Evolutionary conservation across 1,139 yeast species (phyloP).

Genomic region (Yamadazyma mexicana): DNA sequence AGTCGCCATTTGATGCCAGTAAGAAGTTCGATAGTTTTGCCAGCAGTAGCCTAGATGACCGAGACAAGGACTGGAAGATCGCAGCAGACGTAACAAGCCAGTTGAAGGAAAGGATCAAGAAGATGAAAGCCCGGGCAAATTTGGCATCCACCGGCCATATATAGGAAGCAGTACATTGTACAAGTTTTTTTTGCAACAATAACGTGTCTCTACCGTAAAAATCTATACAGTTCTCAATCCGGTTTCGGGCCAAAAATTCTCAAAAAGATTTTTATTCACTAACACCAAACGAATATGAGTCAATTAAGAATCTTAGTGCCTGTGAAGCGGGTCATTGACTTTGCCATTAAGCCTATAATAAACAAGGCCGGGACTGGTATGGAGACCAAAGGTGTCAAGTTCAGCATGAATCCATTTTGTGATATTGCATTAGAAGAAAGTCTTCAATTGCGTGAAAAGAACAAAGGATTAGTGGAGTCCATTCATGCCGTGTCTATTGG

Average conservation of each 20-base stretch:
- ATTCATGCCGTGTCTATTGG: slow-evolving; percentile 95
- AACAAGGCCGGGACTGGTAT: slow-evolving; percentile 84
- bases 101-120: slow-evolving; percentile 81
- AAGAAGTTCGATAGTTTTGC: slow-evolving; percentile 1
- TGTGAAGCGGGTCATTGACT: slow-evolving; percentile 91
- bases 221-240: slow-evolving; percentile 3
- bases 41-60: slow-evolving; percentile 26
- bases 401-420: slow-evolving; percentile 94
- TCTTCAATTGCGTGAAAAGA: slow-evolving; percentile 66
- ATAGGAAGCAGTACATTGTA: not conserved
- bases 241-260: slow-evolving; percentile 9
- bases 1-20: no score
- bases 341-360: slow-evolving; percentile 90
- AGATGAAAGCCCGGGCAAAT: slow-evolving; percentile 67
- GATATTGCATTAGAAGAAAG: slow-evolving; percentile 97
- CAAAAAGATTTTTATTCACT: slow-evolving; percentile 2
- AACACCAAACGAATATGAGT: slow-evolving; percentile 30
- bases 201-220: no score
- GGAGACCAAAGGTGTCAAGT: slow-evolving; percentile 88
- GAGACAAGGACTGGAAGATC: slow-evolving; percentile 76
- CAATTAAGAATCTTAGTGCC: slow-evolving; percentile 85
- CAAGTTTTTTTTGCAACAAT: slow-evolving; percentile 1
- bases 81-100: slow-evolving; percentile 90
- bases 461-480: slow-evolving; percentile 71
- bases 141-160: slow-evolving; percentile 3